phyloP scores from a whole-genome alignment of 208 protist genomes.

The Leishmania tropica region DNA sequence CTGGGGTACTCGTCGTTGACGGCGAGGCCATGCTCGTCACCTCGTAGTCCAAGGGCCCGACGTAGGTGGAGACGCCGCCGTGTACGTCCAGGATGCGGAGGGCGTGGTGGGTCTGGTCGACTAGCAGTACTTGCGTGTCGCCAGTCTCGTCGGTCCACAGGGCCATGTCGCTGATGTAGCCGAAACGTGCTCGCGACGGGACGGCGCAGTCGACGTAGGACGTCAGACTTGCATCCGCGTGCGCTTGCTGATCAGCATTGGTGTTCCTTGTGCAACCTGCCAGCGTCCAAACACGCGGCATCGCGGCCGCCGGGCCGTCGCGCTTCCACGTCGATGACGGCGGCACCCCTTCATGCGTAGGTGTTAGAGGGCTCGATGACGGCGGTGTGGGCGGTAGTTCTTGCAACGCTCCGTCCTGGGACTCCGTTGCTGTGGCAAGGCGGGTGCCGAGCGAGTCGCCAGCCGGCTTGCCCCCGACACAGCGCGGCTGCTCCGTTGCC shows the following conservation, averaged over 20 bases:
- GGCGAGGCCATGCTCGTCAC: neutral
- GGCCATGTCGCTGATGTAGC: constrained; percentile 48
- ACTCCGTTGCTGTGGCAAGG: neutral
- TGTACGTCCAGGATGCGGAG: constrained; percentile 46
- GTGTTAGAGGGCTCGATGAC: neutral
- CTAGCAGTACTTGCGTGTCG: constrained; percentile 45
- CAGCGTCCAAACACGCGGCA: constrained; percentile 64
- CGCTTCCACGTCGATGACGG: neutral
- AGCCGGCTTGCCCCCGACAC: neutral
- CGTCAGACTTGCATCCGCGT: neutral
- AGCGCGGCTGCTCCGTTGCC: neutral
- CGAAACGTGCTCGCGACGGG: constrained; percentile 37
- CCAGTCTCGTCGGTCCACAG: constrained; percentile 47
- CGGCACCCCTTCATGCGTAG: neutral
- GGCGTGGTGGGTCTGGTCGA: constrained; percentile 48
- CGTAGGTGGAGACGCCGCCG: constrained; percentile 54
- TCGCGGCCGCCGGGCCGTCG: neutral
- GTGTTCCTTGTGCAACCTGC: constrained; percentile 30
- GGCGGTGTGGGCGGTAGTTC: neutral
- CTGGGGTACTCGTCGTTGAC: neutral
- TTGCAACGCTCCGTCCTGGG: neutral
- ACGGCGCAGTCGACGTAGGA: constrained; percentile 44
- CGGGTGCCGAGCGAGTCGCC: neutral
- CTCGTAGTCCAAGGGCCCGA: constrained; percentile 46
- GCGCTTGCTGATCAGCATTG: neutral